Conservation (phyloP, 2,329 filamentous ascomycete genomes). For the Ceratocystis diversiconidia region DNA sequence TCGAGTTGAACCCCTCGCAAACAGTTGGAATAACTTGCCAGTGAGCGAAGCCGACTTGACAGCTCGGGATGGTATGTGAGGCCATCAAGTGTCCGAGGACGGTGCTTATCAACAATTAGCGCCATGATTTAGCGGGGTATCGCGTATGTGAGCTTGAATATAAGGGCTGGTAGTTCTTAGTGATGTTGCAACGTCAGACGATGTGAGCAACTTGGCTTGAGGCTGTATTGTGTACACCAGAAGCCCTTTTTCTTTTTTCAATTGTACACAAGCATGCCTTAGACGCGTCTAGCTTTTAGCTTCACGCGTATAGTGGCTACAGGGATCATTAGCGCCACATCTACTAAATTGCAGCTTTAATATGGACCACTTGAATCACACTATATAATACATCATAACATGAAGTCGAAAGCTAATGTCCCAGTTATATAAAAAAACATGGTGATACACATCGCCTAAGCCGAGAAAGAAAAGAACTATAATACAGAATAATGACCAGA, state of each 20-base stretch:
- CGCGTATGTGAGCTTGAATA: neutral
- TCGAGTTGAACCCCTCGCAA: neutral
- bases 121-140: constrained; percentile 35
- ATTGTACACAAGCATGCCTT: neutral
- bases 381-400: no score
- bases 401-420: no score
- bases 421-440: neutral
- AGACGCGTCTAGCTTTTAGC: constrained; percentile 10
- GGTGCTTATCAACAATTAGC: constrained; percentile 57
- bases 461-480: constrained; percentile 14
- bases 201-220: neutral
- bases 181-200: neutral
- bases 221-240: neutral
- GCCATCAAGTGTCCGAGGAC: constrained; percentile 58
- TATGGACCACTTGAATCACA: neutral
- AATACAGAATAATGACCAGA: constrained; percentile 12
- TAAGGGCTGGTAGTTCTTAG: neutral
- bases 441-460: constrained; percentile 4
- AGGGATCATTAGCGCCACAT: constrained; percentile 13
- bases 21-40: constrained; percentile 43
- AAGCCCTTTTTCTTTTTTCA: neutral
- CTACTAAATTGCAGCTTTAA: constrained; percentile 4
- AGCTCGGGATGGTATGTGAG: constrained; percentile 82
- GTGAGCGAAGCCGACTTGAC: constrained; percentile 69
- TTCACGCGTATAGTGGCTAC: constrained; percentile 18